phyloP scores from a whole-genome alignment of 2,329 filamentous ascomycete species.

The Blastomyces gilchristii region DNA sequence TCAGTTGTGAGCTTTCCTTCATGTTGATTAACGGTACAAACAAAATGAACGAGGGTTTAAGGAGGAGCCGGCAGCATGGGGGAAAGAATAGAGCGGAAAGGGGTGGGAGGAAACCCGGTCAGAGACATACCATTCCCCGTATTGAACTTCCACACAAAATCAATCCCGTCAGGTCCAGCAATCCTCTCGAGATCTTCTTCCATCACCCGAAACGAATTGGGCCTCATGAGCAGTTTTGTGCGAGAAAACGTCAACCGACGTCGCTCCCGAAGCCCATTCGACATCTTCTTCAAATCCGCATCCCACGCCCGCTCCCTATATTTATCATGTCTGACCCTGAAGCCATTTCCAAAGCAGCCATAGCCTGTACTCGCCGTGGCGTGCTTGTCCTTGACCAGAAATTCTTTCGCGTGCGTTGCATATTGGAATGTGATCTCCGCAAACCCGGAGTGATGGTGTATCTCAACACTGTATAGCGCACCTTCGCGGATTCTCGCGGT shows the following conservation, averaged over 20 bases:
- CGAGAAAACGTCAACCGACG: slow-evolving; percentile 35
- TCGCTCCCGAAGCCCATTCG: slow-evolving; percentile 26
- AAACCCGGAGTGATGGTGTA: slow-evolving; percentile 22
- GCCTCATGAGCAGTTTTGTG: slow-evolving; percentile 29
- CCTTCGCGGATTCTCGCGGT: slow-evolving; percentile 32
- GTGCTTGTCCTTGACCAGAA: slow-evolving; percentile 26
- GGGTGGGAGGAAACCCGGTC: too few species aligned
- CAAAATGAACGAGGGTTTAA: background rate
- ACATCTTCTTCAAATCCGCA: slow-evolving; percentile 22
- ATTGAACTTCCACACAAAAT: slow-evolving; percentile 35
- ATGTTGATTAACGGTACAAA: background rate
- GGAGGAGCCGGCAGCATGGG: too few species aligned
- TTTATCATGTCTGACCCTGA: background rate
- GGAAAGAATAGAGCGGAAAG: background rate
- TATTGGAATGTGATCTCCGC: slow-evolving; percentile 32
- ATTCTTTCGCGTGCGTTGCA: slow-evolving; percentile 26
- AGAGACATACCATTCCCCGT: slow-evolving; percentile 32
- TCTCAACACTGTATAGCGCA: slow-evolving; percentile 30
- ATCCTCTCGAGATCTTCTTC: slow-evolving; percentile 25
- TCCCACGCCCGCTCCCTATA: slow-evolving; percentile 26
- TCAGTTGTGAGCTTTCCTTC: background rate
- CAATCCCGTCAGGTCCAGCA: slow-evolving; percentile 28
- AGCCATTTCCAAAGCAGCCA: slow-evolving; percentile 26
- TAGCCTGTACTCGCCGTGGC: slow-evolving; percentile 21
- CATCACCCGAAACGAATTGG: slow-evolving; percentile 27